phyloP scores from a whole-genome alignment of 2,329 filamentous ascomycete species.

The Aspergillus fructus region DNA sequence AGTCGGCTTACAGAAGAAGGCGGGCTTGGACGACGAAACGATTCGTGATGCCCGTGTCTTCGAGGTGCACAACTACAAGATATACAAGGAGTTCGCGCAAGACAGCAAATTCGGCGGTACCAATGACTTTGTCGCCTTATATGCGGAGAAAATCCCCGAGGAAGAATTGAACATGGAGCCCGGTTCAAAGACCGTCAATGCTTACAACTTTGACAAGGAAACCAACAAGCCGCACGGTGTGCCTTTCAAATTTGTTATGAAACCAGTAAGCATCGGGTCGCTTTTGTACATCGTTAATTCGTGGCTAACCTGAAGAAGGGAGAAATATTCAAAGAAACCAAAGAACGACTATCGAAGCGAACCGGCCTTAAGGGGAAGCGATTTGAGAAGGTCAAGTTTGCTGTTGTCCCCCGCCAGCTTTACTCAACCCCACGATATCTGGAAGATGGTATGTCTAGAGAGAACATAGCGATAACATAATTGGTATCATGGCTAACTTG shows the following conservation, averaged over 20 bases:
- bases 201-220: conserved; percentile 92
- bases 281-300: too few species aligned
- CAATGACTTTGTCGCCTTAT: conserved; percentile 80
- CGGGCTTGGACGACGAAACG: conserved; percentile 73
- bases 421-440: conserved; percentile 81
- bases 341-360: conserved; percentile 87
- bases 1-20: conserved; percentile 74
- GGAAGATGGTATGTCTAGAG: conserved; percentile 70
- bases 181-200: conserved; percentile 68
- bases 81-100: conserved; percentile 72
- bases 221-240: conserved; percentile 79
- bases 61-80: conserved; percentile 78
- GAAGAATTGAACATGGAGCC: conserved; percentile 64
- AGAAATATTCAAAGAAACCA: conserved; percentile 86
- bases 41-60: conserved; percentile 74
- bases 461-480: background rate
- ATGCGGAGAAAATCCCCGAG: conserved; percentile 77
- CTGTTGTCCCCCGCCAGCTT: conserved; percentile 67
- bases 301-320: conserved; percentile 51
- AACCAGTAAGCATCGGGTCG: conserved; percentile 61
- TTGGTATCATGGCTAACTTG: conserved; percentile 7
- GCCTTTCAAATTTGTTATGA: conserved; percentile 85
- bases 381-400: conserved; percentile 98
- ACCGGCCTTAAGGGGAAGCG: conserved; percentile 97
- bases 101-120: conserved; percentile 76